Evolutionary conservation across 768 basidiomycete species (phyloP).

Genomic region (Leccinum subgranulosum): DNA sequence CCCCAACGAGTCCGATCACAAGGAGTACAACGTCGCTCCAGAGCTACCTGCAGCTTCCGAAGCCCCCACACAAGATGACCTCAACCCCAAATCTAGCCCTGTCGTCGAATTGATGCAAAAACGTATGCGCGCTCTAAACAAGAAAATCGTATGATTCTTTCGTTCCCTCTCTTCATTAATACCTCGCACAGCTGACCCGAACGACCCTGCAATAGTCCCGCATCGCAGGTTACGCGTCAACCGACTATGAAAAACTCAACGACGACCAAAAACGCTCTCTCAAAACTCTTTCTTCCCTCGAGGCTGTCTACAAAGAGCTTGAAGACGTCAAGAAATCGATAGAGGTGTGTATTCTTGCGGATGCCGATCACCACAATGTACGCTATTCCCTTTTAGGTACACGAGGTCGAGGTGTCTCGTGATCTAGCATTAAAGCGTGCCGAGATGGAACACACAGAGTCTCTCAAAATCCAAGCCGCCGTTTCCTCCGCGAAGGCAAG

Average conservation of each 20-base stretch:
- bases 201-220: conserved; percentile 49
- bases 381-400: conserved; percentile 37
- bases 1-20: conserved; percentile 45
- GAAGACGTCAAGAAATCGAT: conserved; percentile 80
- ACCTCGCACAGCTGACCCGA: conserved; percentile 11
- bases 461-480: conserved; percentile 51
- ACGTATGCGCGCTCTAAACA: conserved; percentile 69
- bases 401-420: conserved; percentile 61
- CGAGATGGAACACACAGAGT: conserved; percentile 56
- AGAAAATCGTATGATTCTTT: conserved; percentile 71
- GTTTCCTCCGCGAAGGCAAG: conserved; percentile 59
- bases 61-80: conserved; percentile 43
- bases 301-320: conserved; percentile 78
- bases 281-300: conserved; percentile 70
- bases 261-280: conserved; percentile 81
- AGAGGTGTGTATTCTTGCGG: conserved; percentile 63
- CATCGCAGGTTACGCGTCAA: conserved; percentile 66
- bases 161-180: neutral
- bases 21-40: conserved; percentile 44
- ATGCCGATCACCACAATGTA: neutral
- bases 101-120: conserved; percentile 78
- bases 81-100: conserved; percentile 54
- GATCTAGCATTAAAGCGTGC: conserved; percentile 52
- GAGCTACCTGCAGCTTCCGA: conserved; percentile 44
- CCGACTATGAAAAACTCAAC: conserved; percentile 70